phyloP scores from a whole-genome alignment of 257 asterid species.

The Leptodermis oblonga region DNA sequence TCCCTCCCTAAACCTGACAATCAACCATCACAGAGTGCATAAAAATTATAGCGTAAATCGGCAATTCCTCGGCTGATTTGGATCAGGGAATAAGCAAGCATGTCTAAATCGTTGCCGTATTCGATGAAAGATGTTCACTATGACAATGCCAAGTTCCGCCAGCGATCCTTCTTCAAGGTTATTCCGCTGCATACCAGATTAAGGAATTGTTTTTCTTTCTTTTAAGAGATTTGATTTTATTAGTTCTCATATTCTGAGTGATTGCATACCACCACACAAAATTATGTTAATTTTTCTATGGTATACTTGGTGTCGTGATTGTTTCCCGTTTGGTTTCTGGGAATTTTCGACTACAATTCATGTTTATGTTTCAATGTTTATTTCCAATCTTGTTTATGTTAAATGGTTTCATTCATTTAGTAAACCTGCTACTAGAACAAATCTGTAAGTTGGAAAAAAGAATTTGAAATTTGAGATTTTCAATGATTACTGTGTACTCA shows the following conservation, averaged over 20 bases:
- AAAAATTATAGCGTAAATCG: too few relatives aligned
- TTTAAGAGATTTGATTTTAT: background rate
- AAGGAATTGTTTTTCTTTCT: background rate
- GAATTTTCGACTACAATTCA: background rate
- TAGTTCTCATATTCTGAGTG: background rate
- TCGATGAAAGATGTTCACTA: slow-evolving; percentile 76
- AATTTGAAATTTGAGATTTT: background rate
- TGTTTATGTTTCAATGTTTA: background rate
- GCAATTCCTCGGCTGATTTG: background rate
- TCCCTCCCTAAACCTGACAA: too few relatives aligned
- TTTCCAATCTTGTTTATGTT: background rate
- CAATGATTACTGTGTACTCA: background rate
- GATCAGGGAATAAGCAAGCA: slow-evolving; percentile 16
- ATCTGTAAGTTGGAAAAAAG: background rate
- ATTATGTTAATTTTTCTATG: background rate
- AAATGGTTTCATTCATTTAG: background rate
- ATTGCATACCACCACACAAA: background rate
- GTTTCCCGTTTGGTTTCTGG: background rate
- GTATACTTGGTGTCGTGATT: background rate
- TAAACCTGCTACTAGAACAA: background rate
- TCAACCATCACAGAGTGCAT: too few relatives aligned
- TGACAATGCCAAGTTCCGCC: slow-evolving; percentile 90
- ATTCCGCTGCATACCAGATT: slow-evolving; percentile 1
- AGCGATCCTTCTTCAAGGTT: slow-evolving; percentile 68
- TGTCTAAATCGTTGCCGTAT: slow-evolving; percentile 82